Evolutionary conservation across 2,329 filamentous ascomycete species (phyloP).

Genomic region (Pseudogymnoascus sp.): DNA sequence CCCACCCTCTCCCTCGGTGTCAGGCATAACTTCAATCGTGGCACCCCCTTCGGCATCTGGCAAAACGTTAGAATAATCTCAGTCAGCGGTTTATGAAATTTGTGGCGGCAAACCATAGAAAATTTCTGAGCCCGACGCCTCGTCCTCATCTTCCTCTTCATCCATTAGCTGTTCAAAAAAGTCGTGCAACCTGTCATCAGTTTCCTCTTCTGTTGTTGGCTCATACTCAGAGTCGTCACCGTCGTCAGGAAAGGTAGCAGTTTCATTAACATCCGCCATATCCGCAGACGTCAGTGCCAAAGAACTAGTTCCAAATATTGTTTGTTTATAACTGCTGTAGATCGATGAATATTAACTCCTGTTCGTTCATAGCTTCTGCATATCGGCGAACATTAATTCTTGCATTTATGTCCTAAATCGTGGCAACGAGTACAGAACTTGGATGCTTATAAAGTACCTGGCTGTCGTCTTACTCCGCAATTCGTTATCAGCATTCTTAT

Average conservation of each 20-base stretch:
- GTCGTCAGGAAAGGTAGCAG: conserved; percentile 14
- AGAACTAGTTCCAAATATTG: not conserved
- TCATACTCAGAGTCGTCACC: conserved; percentile 47
- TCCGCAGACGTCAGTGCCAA: not conserved
- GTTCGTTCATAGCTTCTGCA: not conserved
- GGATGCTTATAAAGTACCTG: conserved; percentile 7
- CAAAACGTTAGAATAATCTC: not conserved
- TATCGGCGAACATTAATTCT: not conserved
- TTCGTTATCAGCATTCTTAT: not conserved
- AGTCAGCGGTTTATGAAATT: not conserved
- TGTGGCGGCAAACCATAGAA: conserved; percentile 2
- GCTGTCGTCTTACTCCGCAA: conserved; percentile 8
- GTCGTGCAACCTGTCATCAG: conserved; percentile 27
- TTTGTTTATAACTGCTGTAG: not conserved
- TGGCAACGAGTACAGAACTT: not conserved
- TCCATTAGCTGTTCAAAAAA: conserved; percentile 21
- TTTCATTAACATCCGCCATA: conserved; percentile 5
- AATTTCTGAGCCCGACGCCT: not conserved
- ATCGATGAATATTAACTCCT: not conserved
- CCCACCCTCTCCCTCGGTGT: conserved; percentile 4
- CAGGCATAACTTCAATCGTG: conserved; percentile 23
- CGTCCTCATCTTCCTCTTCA: conserved; percentile 23
- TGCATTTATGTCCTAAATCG: not conserved
- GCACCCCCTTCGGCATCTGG: conserved; percentile 11
- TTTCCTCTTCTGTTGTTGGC: conserved; percentile 33